phyloP scores from a whole-genome alignment of 2,329 filamentous ascomycete species.

The Diaporthe destruens region DNA sequence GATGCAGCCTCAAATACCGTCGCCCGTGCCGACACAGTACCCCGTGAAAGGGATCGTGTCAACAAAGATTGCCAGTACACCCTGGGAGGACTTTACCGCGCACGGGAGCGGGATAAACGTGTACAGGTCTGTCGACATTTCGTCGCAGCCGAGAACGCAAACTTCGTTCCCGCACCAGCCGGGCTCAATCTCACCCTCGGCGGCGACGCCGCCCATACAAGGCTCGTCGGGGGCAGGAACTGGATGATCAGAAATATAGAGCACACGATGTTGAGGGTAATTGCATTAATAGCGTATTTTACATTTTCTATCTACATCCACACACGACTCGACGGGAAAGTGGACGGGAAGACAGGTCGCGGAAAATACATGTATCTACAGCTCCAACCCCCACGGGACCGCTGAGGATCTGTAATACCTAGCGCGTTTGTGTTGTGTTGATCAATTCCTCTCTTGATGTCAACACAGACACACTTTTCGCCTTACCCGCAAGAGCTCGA shows the following conservation, averaged over 20 bases:
- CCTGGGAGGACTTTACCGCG: conserved; percentile 12
- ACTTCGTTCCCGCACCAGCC: conserved; percentile 8
- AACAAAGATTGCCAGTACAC: not conserved
- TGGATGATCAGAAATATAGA: not conserved
- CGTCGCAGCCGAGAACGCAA: conserved; percentile 2
- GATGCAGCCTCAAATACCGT: not conserved
- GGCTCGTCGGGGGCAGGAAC: not conserved
- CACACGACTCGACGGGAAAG: not conserved
- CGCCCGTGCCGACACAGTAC: not conserved
- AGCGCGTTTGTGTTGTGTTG: not conserved
- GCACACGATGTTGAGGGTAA: not conserved
- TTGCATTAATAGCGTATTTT: not conserved
- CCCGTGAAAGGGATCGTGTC: not conserved
- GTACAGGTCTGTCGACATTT: conserved; percentile 25
- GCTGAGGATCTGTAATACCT: conserved; percentile 8
- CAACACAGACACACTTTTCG: not conserved
- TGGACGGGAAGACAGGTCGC: not conserved
- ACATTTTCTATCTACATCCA: not conserved
- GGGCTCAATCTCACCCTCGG: conserved; percentile 17
- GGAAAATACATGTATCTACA: not conserved
- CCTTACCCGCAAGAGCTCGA: not conserved
- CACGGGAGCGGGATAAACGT: conserved; percentile 4
- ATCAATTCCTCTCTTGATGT: not conserved
- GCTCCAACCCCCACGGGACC: not conserved
- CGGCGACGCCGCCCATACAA: conserved; percentile 7